Evolutionary conservation across 2,329 filamentous ascomycete species (phyloP).

Genomic region (Fusarium anguioides): DNA sequence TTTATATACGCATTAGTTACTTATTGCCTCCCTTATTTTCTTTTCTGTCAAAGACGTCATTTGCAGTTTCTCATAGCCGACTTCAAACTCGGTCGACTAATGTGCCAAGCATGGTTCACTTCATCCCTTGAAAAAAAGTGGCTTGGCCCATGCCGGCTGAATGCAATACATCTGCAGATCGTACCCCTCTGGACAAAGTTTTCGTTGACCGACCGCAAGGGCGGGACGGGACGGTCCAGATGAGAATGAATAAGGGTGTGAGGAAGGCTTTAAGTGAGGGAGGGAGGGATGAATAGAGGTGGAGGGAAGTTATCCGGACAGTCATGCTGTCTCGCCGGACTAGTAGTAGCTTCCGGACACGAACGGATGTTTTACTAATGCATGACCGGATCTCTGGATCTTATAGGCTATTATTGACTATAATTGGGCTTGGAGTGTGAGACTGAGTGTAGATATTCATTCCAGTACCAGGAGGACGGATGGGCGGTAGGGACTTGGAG

Average conservation of each 20-base stretch:
- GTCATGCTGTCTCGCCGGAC: neutral
- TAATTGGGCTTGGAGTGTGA: neutral
- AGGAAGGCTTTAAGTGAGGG: neutral
- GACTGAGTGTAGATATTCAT: conserved; percentile 19
- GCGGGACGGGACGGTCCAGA: conserved; percentile 34
- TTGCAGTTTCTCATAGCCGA: neutral
- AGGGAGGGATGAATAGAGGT: neutral
- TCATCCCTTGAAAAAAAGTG: conserved; percentile 17
- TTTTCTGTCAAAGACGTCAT: conserved; percentile 6
- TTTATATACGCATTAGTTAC: no score
- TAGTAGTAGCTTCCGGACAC: neutral
- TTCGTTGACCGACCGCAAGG: conserved; percentile 4
- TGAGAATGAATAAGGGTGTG: neutral
- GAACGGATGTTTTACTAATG: neutral
- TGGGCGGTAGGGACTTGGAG: neutral
- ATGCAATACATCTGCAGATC: neutral
- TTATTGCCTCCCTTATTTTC: conserved; percentile 15
- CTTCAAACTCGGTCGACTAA: conserved; percentile 4
- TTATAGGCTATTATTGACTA: conserved; percentile 3
- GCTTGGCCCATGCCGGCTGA: conserved; percentile 7
- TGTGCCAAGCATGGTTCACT: conserved; percentile 20
- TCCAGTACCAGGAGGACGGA: conserved; percentile 11
- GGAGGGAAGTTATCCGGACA: neutral
- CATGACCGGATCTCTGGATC: neutral
- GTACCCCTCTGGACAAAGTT: conserved; percentile 1